These are phyloP conservation scores for Tulasnella sp. DNA, from an alignment of 768 basidiomycete genomes.

Conservation along the genomic window DNA sequence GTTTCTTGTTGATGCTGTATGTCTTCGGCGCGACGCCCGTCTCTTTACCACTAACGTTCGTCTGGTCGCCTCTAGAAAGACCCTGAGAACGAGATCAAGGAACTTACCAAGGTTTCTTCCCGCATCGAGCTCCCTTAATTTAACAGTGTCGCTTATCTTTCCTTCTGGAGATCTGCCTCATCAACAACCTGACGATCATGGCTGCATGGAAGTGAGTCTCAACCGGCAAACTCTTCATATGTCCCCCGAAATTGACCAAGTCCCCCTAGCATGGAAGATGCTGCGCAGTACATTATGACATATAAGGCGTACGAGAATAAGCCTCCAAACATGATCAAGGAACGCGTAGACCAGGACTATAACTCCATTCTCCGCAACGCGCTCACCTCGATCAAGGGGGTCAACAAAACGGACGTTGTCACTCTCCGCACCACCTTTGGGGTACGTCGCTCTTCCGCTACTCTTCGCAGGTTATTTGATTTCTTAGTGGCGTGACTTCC, in stretches of 20 bases:
- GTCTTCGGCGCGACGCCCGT: conserved; percentile 19
- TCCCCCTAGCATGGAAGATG: conserved; percentile 76
- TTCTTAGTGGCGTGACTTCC: conserved; percentile 8
- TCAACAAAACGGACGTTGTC: conserved; percentile 97
- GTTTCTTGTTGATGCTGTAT: conserved; percentile 89
- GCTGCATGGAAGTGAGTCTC: conserved; percentile 79
- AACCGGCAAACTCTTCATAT: not conserved
- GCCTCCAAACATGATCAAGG: conserved; percentile 89
- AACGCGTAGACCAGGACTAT: conserved; percentile 88
- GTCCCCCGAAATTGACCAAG: not conserved
- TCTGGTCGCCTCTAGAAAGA: conserved; percentile 20
- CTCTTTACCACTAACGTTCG: not conserved
- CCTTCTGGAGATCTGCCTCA: conserved; percentile 63
- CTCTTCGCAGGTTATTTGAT: not conserved
- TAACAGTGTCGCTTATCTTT: not conserved
- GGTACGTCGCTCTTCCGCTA: conserved; percentile 48
- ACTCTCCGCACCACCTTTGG: conserved; percentile 89
- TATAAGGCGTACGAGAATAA: conserved; percentile 95
- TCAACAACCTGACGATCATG: conserved; percentile 90
- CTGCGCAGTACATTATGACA: conserved; percentile 81
- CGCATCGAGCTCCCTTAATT: not conserved
- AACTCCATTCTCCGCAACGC: conserved; percentile 72
- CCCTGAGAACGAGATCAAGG: conserved; percentile 53
- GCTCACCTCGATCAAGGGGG: conserved; percentile 83
- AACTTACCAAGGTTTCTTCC: conserved; percentile 72